A percentile compares a stretch with the other conserved stretches of the same genome.
phyloP scores from a whole-genome alignment of 2,329 filamentous ascomycete genomes.

The Colletotrichum lupini region DNA sequence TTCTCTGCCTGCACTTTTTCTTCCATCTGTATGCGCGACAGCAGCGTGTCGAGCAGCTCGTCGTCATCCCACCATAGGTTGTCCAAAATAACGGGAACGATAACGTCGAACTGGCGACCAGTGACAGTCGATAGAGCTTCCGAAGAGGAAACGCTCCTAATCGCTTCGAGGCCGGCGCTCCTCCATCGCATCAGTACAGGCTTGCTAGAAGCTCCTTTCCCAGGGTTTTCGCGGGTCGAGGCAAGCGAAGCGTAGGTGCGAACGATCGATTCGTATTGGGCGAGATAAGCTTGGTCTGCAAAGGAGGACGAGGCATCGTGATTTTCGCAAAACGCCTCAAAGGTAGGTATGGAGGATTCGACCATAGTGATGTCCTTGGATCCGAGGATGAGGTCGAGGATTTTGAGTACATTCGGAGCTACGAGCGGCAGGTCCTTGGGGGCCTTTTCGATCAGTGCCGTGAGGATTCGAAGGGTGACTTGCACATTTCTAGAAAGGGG shows the following conservation, averaged over 20 bases:
- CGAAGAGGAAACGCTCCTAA: conserved; percentile 83
- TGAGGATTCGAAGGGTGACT: conserved; percentile 92
- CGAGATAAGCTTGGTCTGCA: conserved; percentile 85
- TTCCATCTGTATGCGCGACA: conserved; percentile 73
- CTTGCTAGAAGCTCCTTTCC: conserved; percentile 70
- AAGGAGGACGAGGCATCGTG: conserved; percentile 88
- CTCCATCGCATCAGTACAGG: conserved; percentile 84
- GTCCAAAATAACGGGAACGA: conserved; percentile 86
- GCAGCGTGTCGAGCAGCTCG: conserved; percentile 74
- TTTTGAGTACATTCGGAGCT: conserved; percentile 83
- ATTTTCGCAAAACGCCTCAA: conserved; percentile 88
- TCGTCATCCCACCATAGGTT: conserved; percentile 84
- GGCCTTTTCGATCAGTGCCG: conserved; percentile 91
- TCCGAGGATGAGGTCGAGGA: conserved; percentile 83
- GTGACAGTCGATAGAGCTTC: conserved; percentile 82
- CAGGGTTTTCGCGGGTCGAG: conserved; percentile 66
- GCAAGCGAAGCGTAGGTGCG: conserved; percentile 83
- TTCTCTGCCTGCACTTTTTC: conserved; percentile 77
- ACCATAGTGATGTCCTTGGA: conserved; percentile 93
- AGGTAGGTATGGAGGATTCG: conserved; percentile 87
- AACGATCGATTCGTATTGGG: conserved; percentile 85
- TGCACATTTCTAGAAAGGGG: conserved; percentile 78
- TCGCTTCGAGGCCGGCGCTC: conserved; percentile 78
- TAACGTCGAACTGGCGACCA: conserved; percentile 79
- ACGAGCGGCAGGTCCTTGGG: conserved; percentile 92